Percentiles rank a stretch among this genome's conserved stretches.
These are phyloP conservation scores for Fusarium fracticaudum DNA, from an alignment of 2,329 filamentous ascomycete genomes.

Conservation along the genomic window DNA sequence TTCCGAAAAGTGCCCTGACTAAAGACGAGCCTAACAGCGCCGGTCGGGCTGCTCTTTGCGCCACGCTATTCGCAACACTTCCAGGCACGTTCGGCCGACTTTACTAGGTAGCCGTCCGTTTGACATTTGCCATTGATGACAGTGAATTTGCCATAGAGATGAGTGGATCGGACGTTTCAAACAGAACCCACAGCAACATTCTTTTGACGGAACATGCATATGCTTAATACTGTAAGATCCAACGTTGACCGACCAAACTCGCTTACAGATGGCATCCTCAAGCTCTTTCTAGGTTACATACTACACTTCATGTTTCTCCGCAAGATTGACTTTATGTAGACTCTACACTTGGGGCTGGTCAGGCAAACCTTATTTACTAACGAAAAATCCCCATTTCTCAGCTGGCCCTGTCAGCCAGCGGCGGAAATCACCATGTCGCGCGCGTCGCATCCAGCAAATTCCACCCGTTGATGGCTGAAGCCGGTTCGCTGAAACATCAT, in stretches of 20 bases:
- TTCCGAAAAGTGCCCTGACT: constrained; percentile 17
- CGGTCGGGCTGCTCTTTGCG: background rate
- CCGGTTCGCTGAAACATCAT: background rate
- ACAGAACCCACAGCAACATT: background rate
- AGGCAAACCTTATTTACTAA: constrained; percentile 5
- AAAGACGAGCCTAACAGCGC: constrained; percentile 1
- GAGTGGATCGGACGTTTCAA: constrained; percentile 21
- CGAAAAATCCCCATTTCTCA: background rate
- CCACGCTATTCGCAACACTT: constrained; percentile 7
- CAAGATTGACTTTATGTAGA: constrained; percentile 1
- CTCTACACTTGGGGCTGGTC: background rate
- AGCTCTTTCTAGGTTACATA: background rate
- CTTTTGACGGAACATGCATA: background rate
- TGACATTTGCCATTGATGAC: background rate
- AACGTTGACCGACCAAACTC: background rate
- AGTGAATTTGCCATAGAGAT: background rate
- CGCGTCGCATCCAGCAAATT: background rate
- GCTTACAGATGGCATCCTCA: background rate
- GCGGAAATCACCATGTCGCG: constrained; percentile 10
- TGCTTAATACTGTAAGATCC: background rate
- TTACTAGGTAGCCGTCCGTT: background rate
- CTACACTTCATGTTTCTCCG: background rate
- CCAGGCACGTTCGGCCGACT: constrained; percentile 6
- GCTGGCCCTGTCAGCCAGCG: constrained; percentile 3
- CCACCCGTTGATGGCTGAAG: background rate